Conservation (phyloP, 1,139 yeast species). For the Zygoascus sp. region DNA sequence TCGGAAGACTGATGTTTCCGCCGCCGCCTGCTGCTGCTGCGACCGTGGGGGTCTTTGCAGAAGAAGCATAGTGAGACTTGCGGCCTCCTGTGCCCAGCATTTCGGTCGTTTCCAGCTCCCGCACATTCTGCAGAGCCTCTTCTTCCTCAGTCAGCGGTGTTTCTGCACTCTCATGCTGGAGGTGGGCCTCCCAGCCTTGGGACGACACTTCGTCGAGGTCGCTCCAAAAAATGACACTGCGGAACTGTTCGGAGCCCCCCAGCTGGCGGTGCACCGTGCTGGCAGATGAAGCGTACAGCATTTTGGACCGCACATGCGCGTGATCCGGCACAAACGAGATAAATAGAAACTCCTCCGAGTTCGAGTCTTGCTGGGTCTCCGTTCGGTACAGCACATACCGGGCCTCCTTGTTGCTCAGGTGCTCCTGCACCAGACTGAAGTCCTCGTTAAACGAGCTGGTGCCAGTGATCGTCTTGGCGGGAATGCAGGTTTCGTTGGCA, state of each 20-base stretch:
- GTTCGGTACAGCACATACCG: slow-evolving; percentile 53
- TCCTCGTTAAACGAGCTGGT: slow-evolving; percentile 35
- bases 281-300: slow-evolving; percentile 91
- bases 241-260: slow-evolving; percentile 60
- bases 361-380: no score
- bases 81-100: slow-evolving; percentile 32
- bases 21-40: slow-evolving; percentile 18
- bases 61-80: slow-evolving; percentile 26
- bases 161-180: slow-evolving; percentile 35
- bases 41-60: slow-evolving; percentile 18
- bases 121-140: slow-evolving; percentile 41
- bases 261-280: slow-evolving; percentile 67
- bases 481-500: slow-evolving; percentile 34
- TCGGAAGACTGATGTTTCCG: slow-evolving; percentile 22
- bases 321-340: slow-evolving; percentile 82
- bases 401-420: slow-evolving; percentile 50
- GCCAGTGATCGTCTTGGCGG: slow-evolving; percentile 30
- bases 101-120: slow-evolving; percentile 32
- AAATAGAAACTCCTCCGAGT: slow-evolving; percentile 44
- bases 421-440: slow-evolving; percentile 38
- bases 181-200: slow-evolving; percentile 45
- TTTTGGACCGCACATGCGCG: slow-evolving; percentile 78
- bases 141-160: slow-evolving; percentile 63
- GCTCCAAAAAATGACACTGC: slow-evolving; percentile 53
- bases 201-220: slow-evolving; percentile 56